Evolutionary conservation across 768 basidiomycete species (phyloP).

Genomic region (Postia placenta): DNA sequence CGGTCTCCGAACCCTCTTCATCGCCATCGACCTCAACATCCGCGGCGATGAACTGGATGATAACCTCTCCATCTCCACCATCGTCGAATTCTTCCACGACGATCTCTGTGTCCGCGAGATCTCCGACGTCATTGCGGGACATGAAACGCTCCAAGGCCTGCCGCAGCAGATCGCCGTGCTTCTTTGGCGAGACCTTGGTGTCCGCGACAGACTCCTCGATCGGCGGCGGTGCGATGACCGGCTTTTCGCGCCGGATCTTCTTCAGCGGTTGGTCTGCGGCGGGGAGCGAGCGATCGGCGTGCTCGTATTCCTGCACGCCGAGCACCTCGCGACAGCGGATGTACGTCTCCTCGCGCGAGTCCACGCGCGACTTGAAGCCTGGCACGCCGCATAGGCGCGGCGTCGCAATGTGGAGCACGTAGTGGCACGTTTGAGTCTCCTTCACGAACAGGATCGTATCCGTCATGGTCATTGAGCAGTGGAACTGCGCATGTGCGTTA

Average conservation of each 20-base stretch:
- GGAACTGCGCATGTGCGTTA: conserved; percentile 75
- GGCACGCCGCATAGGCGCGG: conserved; percentile 92
- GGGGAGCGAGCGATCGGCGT: conserved; percentile 30
- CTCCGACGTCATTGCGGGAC: conserved; percentile 8
- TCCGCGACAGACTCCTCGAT: conserved; percentile 4
- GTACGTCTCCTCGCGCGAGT: conserved; percentile 57
- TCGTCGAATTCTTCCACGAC: conserved; percentile 16
- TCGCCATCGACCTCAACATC: conserved; percentile 40
- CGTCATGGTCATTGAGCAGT: conserved; percentile 92
- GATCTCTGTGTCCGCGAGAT: conserved; percentile 8
- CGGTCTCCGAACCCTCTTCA: conserved; percentile 15
- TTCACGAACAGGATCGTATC: conserved; percentile 90
- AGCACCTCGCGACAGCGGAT: conserved; percentile 81
- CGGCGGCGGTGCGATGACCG: conserved; percentile 38
- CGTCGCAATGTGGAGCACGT: conserved; percentile 90
- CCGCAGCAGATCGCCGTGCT: conserved; percentile 10
- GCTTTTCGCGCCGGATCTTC: conserved; percentile 38
- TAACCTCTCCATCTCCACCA: conserved; percentile 19
- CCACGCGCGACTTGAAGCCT: conserved; percentile 77
- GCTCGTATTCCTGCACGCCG: conserved; percentile 16
- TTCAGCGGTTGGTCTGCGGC: conserved; percentile 53
- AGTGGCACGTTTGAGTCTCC: conserved; percentile 90
- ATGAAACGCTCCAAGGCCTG: conserved; percentile 18
- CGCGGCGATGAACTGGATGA: conserved; percentile 19
- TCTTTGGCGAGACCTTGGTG: background rate